Evolutionary conservation across 2,329 filamentous ascomycete genomes (phyloP).

Genomic region (Fragosphaeria purpurea): DNA sequence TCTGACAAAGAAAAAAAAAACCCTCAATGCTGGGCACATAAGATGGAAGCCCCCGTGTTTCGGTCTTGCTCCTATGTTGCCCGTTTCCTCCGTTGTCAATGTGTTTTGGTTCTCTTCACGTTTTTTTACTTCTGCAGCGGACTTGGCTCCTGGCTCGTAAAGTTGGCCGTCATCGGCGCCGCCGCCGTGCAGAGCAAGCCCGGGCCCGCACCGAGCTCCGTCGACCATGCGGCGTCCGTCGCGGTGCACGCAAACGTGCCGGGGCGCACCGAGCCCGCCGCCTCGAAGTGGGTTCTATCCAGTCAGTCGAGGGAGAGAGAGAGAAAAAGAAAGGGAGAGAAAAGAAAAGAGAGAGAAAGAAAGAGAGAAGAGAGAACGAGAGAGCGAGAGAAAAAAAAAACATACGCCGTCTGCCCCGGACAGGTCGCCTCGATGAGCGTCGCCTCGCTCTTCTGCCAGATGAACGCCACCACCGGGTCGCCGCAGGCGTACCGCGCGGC

Average conservation of each 20-base stretch:
- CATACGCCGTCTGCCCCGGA: conserved; percentile 16
- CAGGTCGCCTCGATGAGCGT: conserved; percentile 38
- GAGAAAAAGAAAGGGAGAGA: not conserved
- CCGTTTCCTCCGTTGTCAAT: not conserved
- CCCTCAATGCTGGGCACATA: too few relatives aligned
- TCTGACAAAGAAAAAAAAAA: too few relatives aligned
- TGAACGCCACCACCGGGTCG: conserved; percentile 30
- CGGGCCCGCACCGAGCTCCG: too few relatives aligned
- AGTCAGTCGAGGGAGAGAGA: not conserved
- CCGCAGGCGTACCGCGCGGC: conserved; percentile 34
- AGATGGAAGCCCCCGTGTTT: too few relatives aligned
- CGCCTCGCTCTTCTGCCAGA: conserved; percentile 28
- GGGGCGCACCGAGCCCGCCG: conserved; percentile 7
- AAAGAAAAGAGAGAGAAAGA: not conserved
- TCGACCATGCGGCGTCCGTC: too few relatives aligned
- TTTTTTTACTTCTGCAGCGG: conserved; percentile 4
- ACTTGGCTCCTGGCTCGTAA: conserved; percentile 14
- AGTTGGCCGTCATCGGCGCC: conserved; percentile 6
- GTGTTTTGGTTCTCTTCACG: not conserved
- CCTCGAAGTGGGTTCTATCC: conserved; percentile 9
- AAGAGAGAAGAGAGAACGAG: too few relatives aligned
- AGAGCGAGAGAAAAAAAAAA: too few relatives aligned
- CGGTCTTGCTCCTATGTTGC: too few relatives aligned
- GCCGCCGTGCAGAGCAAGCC: conserved; percentile 2
- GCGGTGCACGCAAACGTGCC: conserved; percentile 4